Conservation (phyloP, 495 filamentous ascomycete species). For the Xylona heveae region DNA sequence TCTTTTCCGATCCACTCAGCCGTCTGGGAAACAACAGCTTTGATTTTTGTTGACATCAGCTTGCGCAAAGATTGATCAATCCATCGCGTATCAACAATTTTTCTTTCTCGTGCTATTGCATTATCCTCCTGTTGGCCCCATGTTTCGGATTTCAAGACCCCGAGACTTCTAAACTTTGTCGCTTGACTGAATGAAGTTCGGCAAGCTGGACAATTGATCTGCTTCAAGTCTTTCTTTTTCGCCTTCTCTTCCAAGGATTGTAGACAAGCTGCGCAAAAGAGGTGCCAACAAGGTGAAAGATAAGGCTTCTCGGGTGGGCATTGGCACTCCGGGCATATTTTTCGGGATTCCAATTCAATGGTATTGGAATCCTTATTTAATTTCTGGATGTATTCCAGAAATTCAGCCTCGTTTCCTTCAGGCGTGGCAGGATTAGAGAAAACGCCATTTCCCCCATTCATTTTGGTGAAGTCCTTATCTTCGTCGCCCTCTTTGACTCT, state of each 20-base stretch:
- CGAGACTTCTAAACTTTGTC: not conserved
- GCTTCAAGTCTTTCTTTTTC: no score
- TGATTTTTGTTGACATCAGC: constrained; percentile 2
- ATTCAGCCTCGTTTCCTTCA: not conserved
- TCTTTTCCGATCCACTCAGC: not conserved
- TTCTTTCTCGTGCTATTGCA: constrained; percentile 1
- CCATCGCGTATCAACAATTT: no score
- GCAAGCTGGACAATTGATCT: not conserved
- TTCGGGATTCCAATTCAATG: not conserved
- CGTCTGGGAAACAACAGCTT: not conserved
- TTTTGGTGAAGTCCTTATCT: not conserved
- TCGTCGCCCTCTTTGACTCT: not conserved
- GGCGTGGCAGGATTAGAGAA: no score
- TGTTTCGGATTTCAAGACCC: not conserved
- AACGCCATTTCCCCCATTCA: constrained; percentile 2
- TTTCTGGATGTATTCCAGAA: not conserved
- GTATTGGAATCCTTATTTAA: not conserved
- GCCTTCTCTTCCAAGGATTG: no score
- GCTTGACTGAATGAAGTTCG: constrained; percentile 1
- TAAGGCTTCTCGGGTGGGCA: no score
- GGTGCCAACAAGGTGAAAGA: no score
- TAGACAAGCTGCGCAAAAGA: no score
- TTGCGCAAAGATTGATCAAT: no score
- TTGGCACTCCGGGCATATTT: no score
- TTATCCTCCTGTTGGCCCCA: not conserved